Evolutionary conservation across 805 yeast genomes (phyloP).

Genomic region (Ogataea pini): DNA sequence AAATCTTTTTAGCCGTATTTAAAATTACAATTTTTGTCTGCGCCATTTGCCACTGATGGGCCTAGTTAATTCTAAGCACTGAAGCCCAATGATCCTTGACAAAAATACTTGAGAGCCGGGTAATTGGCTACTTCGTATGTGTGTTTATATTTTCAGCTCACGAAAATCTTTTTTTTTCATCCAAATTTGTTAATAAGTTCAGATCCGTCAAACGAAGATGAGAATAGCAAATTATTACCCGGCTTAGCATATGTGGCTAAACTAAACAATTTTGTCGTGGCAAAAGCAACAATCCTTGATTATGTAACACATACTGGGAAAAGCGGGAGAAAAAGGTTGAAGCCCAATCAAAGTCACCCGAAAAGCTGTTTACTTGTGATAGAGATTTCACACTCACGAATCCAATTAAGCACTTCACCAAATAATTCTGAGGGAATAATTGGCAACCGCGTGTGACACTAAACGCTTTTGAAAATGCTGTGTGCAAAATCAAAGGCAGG

Average conservation of each 20-base stretch:
- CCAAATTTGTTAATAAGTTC: background rate
- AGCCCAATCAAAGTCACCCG: constrained; percentile 15
- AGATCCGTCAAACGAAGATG: background rate
- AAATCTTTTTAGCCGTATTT: background rate
- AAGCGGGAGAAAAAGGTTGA: background rate
- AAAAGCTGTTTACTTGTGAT: constrained; percentile 2
- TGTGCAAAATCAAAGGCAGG: constrained; percentile 10
- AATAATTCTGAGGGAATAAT: constrained; percentile 1
- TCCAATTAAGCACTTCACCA: background rate
- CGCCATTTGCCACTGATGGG: constrained; percentile 8
- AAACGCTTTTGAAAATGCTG: constrained; percentile 6
- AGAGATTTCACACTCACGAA: too few species aligned
- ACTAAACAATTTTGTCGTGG: background rate
- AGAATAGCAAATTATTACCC: background rate
- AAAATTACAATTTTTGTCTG: constrained; percentile 10
- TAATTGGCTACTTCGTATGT: background rate
- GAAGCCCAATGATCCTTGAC: constrained; percentile 2
- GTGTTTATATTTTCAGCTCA: background rate
- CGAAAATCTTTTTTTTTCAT: background rate
- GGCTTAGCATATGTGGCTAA: background rate
- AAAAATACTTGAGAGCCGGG: background rate
- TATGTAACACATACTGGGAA: background rate
- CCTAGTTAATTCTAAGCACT: constrained; percentile 1
- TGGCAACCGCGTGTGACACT: background rate
- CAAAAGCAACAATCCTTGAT: background rate